These are phyloP conservation scores for Solanum aculeatissimum DNA, from an alignment of 305 asterid species.

Conservation along the genomic window DNA sequence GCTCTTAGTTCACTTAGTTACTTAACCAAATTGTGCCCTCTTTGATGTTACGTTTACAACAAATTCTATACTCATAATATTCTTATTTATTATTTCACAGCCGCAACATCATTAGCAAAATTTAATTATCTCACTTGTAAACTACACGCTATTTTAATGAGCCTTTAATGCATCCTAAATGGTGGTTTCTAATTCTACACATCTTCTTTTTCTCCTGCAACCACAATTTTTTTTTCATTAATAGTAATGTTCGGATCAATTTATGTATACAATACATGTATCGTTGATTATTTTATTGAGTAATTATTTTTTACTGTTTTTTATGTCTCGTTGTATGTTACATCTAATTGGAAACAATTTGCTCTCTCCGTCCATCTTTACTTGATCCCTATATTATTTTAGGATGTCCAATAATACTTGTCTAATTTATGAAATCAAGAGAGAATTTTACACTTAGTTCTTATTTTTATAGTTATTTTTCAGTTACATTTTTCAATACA, in stretches of 20 bases:
- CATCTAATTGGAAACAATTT: no score
- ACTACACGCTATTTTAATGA: not conserved
- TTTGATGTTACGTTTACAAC: not conserved
- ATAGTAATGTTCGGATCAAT: fast-evolving
- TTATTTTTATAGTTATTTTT: no score
- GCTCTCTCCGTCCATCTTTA: no score
- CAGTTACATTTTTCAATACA: no score
- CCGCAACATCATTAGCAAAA: not conserved
- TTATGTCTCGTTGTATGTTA: no score
- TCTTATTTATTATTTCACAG: not conserved
- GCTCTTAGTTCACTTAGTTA: not conserved
- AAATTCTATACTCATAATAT: not conserved
- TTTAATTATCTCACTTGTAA: not conserved
- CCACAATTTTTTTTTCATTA: not conserved
- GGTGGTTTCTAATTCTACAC: not conserved
- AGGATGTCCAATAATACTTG: no score
- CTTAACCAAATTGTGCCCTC: not conserved
- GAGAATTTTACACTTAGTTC: no score
- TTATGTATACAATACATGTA: not conserved
- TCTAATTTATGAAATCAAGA: no score
- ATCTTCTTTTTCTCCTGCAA: not conserved
- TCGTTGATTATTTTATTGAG: not conserved
- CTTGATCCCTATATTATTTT: no score
- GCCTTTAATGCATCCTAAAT: not conserved
- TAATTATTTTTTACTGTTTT: not conserved